These are phyloP conservation scores for Penicillium parvum DNA, from an alignment of 495 filamentous ascomycete species.

Conservation along the genomic window DNA sequence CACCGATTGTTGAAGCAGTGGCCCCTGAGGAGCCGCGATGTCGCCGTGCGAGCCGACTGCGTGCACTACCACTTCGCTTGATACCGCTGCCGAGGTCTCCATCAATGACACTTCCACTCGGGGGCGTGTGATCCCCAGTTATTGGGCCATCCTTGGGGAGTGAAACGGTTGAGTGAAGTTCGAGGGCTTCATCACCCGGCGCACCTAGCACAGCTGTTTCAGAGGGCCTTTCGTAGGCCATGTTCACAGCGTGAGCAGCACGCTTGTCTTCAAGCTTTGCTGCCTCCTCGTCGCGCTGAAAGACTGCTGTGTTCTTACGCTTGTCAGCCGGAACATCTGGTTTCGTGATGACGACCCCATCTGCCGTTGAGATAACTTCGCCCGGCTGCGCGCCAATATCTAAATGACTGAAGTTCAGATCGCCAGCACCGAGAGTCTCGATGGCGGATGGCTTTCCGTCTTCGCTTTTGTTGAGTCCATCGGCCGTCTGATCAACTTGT, in stretches of 20 bases:
- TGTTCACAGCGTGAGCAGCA: slow-evolving; percentile 56
- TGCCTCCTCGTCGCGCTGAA: slow-evolving; percentile 47
- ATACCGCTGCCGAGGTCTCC: slow-evolving; percentile 54
- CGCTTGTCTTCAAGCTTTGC: slow-evolving; percentile 54
- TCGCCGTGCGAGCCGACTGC: slow-evolving; percentile 68
- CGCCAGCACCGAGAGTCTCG: slow-evolving; percentile 84
- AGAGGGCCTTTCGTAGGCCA: slow-evolving; percentile 53
- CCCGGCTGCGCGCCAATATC: slow-evolving; percentile 42
- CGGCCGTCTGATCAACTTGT: slow-evolving; percentile 16
- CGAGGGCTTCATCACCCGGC: slow-evolving; percentile 29
- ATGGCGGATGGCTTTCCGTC: slow-evolving; percentile 69
- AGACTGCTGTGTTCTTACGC: slow-evolving; percentile 35
- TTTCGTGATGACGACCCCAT: slow-evolving; percentile 40
- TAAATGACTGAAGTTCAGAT: slow-evolving; percentile 81
- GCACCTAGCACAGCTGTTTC: slow-evolving; percentile 22
- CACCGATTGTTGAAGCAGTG: slow-evolving; percentile 66
- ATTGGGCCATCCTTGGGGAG: slow-evolving; percentile 31
- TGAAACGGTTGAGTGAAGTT: slow-evolving; percentile 29
- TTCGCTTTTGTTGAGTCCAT: slow-evolving; percentile 24
- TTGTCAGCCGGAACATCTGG: slow-evolving; percentile 31
- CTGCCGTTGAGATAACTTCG: slow-evolving; percentile 35
- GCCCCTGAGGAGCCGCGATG: slow-evolving; percentile 86
- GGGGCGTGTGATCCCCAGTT: slow-evolving; percentile 57
- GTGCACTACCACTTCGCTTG: slow-evolving; percentile 74
- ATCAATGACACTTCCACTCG: slow-evolving; percentile 63